Evolutionary conservation across 345 rosid species (phyloP).

Genomic region (Hypericum androsaemum): DNA sequence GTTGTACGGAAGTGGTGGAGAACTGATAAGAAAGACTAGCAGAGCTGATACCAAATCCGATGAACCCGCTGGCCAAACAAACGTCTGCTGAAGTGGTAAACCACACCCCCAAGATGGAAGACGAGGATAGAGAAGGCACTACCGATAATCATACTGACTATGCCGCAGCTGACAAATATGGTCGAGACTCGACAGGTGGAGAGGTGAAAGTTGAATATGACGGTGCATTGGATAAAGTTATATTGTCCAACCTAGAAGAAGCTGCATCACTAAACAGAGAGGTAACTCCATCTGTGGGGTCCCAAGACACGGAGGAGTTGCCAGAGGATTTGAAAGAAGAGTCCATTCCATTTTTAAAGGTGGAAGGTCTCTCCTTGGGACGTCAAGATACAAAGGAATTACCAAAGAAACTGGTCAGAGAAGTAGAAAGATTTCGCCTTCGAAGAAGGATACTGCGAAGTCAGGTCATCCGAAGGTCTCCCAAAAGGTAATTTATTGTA

Average conservation of each 20-base stretch:
- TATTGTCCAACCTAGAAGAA: conserved; percentile 25
- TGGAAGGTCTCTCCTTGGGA: conserved; percentile 6
- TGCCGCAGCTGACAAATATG: conserved; percentile 20
- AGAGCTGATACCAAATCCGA: no score
- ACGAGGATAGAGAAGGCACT: conserved; percentile 17
- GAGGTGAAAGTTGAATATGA: conserved; percentile 32
- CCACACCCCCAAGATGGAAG: conserved; percentile 23
- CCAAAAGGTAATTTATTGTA: conserved; percentile 45
- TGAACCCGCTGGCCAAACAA: conserved; percentile 11
- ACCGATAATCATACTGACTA: conserved; percentile 26
- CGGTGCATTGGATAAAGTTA: no score
- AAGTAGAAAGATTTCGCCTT: conserved; percentile 17
- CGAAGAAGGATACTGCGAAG: conserved; percentile 22
- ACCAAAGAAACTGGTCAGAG: conserved; percentile 20
- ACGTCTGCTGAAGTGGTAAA: conserved; percentile 29
- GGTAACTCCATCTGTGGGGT: conserved; percentile 6
- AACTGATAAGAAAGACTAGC: no score
- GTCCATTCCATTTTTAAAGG: conserved; percentile 19
- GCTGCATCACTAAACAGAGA: conserved; percentile 19
- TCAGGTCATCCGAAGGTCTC: conserved; percentile 31
- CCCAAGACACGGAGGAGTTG: conserved; percentile 20
- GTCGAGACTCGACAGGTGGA: conserved; percentile 30
- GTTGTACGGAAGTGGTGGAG: conserved; percentile 16
- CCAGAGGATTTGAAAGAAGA: conserved; percentile 23
- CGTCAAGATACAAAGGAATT: conserved; percentile 19